Evolutionary conservation across 257 asterid genomes (phyloP).

Genomic region (Penstemon newberryi): DNA sequence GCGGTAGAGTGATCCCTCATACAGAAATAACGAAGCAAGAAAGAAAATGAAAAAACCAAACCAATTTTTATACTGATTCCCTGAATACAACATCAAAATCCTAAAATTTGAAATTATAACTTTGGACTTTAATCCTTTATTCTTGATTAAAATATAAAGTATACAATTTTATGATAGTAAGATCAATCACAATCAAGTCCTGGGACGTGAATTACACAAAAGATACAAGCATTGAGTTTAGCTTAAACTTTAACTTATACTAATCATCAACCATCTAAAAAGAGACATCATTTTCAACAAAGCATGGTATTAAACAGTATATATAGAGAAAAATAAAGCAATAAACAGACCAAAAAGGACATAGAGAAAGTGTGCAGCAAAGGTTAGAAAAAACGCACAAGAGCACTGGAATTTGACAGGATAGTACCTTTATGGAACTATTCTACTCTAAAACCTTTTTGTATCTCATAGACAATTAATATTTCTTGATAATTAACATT

Average conservation of each 20-base stretch:
- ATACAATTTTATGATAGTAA: not conserved
- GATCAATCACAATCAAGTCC: not conserved
- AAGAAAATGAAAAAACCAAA: not conserved
- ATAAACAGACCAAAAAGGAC: not conserved
- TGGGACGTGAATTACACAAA: not conserved
- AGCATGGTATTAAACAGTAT: not conserved
- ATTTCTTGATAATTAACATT: not conserved
- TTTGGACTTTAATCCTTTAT: not conserved
- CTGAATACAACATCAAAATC: not conserved
- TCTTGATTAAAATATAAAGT: not conserved
- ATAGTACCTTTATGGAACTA: not conserved
- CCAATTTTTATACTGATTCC: not conserved
- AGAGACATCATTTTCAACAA: not conserved
- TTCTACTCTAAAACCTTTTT: not conserved
- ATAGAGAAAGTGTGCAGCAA: no score
- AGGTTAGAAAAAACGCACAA: no score
- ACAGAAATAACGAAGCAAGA: not conserved
- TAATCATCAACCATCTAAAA: not conserved
- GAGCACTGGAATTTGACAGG: no score
- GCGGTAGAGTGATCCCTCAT: no score
- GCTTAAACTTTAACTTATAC: not conserved
- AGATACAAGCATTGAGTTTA: not conserved
- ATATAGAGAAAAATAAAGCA: not conserved
- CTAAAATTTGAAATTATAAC: not conserved
- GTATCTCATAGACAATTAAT: no score